A percentile compares a stretch with the other conserved stretches of the same genome.
Conservation (phyloP, 768 basidiomycete species). For the Crassisporium funariophilum region DNA sequence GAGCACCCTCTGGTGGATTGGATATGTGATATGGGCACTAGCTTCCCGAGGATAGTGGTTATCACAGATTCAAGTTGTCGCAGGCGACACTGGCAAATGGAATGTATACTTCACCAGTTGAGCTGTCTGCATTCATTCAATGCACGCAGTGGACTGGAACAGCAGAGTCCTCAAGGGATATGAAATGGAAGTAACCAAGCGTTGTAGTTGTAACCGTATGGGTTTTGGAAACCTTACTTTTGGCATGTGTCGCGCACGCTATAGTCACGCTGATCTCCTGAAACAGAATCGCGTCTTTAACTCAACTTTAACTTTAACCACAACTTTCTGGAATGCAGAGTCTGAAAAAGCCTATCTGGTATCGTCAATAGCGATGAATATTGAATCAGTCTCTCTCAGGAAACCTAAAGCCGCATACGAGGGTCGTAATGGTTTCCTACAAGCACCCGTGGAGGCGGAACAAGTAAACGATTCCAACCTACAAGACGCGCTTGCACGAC, state of each 20-base stretch:
- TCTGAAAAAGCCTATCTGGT: neutral
- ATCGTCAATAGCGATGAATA: neutral
- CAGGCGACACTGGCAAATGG: too few relatives aligned
- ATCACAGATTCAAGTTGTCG: too few relatives aligned
- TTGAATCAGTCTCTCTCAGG: conserved; percentile 1
- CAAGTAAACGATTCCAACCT: conserved; percentile 11
- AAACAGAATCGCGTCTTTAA: too few relatives aligned
- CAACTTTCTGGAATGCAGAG: neutral
- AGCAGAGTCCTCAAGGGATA: too few relatives aligned
- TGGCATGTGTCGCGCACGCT: too few relatives aligned
- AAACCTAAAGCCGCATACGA: conserved; percentile 9
- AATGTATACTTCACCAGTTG: too few relatives aligned
- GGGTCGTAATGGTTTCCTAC: conserved; percentile 16
- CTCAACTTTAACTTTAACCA: conserved; percentile 1
- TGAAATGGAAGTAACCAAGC: too few relatives aligned
- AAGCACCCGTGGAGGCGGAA: conserved; percentile 10
- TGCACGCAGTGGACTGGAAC: neutral
- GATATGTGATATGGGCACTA: neutral
- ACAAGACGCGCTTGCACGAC: conserved; percentile 26
- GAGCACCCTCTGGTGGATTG: too few relatives aligned
- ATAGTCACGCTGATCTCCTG: too few relatives aligned
- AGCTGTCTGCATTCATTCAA: neutral
- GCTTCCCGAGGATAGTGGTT: neutral
- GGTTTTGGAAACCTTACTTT: too few relatives aligned
- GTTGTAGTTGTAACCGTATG: too few relatives aligned